Evolutionary conservation across 805 yeast species (phyloP), one percentile per base, ranked within the genome.

Genomic region (Kluyveromyces starmeri): DNA sequence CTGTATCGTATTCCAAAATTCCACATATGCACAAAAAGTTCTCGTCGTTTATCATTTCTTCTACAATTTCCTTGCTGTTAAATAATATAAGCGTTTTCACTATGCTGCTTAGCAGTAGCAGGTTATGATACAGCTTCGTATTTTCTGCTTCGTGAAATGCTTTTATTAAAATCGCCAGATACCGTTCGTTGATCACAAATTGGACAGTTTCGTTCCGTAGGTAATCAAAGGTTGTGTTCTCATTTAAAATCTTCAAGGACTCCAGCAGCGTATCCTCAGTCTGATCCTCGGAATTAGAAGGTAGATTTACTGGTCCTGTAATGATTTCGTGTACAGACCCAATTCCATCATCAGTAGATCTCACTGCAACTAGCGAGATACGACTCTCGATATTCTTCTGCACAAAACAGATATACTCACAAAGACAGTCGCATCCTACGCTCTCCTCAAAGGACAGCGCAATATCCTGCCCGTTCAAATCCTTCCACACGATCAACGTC

Each of bases 401-500:
- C 2, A 76, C 77, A 35, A 68, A 68, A 13, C 83, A 71, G 17
- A 88, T 68, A 51, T 85, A 88, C 32, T 83, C 89, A 53, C 95
- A 85, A 28, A 88, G 50, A 5, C 76, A 72, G 9, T 83, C 72
- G 57, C 98, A 89, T 0, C 96, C 97, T 29, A 79, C 81, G 22
- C 83, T 76, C 48, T 86, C 96, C 56, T 89, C 96, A 56, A 89
- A 89, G 29, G 94, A 81, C 16, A 89, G 65, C 2, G 97, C 97
- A 43, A 84, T 74, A 55, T 85, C 94, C 28, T 45, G 45, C 6
- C 79, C 75, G 13, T 70, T 67, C 2, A 61, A 48, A 50, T 84
- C 95, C 7, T 94, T 82, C 97, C 97, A 89, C 14, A 89, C 95
- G 7, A 89, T 84, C 31, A 89, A 64, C 0, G 96, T 86, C 39